Evolutionary conservation across 805 yeast species (phyloP).

Genomic region (Komagataella pastoris): DNA sequence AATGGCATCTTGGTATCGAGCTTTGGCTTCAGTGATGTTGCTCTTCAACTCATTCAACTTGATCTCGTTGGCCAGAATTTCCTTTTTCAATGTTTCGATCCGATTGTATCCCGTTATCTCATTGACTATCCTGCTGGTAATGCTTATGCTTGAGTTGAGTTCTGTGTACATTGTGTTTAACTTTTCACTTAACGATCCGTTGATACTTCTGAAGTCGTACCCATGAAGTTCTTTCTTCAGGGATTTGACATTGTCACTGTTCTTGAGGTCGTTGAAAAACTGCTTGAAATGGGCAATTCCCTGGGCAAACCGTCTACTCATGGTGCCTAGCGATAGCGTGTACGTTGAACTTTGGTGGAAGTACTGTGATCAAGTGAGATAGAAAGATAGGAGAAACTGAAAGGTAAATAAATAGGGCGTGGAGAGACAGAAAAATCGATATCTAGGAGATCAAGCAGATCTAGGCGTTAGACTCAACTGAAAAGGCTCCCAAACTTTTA

Average conservation of each 20-base stretch:
- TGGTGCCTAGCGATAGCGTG: not conserved
- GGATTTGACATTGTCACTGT: slow-evolving; percentile 18
- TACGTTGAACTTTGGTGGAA: not conserved
- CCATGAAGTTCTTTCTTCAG: slow-evolving; percentile 16
- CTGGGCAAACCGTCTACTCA: not conserved
- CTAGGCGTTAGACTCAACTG: no score
- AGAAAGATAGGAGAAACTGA: not conserved
- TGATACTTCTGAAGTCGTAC: slow-evolving; percentile 12
- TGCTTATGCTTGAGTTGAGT: slow-evolving; percentile 39
- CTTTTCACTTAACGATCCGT: slow-evolving; percentile 19
- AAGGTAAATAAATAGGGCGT: not conserved
- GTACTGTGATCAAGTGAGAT: not conserved
- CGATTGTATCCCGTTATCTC: slow-evolving; percentile 86
- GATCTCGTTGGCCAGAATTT: slow-evolving; percentile 44
- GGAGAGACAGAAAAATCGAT: not conserved
- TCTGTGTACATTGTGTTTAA: slow-evolving; percentile 38
- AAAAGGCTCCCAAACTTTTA: not conserved
- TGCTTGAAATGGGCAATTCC: slow-evolving; percentile 1
- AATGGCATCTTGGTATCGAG: slow-evolving; percentile 44
- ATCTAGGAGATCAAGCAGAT: no score
- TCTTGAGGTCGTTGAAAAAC: slow-evolving; percentile 13
- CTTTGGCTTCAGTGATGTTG: slow-evolving; percentile 34
- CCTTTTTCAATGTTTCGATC: slow-evolving; percentile 55
- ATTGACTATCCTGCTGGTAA: slow-evolving; percentile 60
- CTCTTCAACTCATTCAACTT: slow-evolving; percentile 34